Evolutionary conservation across 1,139 yeast species (phyloP), one percentile per base, ranked within the genome.

Genomic region (Kodamaea alishanica): DNA sequence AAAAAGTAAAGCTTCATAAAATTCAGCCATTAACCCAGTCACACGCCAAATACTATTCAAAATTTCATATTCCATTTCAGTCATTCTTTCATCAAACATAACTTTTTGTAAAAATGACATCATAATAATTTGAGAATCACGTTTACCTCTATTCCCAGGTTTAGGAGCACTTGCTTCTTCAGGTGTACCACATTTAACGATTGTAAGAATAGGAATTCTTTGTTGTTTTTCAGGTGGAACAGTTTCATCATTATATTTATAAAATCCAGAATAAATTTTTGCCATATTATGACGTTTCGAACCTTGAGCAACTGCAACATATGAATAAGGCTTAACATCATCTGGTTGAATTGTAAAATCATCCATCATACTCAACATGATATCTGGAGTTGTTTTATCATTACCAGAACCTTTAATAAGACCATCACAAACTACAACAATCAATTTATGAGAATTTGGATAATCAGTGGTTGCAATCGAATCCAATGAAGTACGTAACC

Each of bases 61-160:
- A 53, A 92, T 71, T 57, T 86, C 95, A 55, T 78, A 89, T 52
- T 92, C 97, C 44, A 92, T 77, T 52, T 85, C 88, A 2, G 97
- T 86, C 97, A 92, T 92, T 68, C 97, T 83, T 63, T 92, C 97
- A 60, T 92, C 95, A 62, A 90, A 92, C 62, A 92, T 87, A 22
- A 90, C 80, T 52, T 82, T 84, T 65, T 90, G 97, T 54, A 92
- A 72, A 63, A 90, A 90, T 1, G 92, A 80, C 98, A 92, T 92
- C 54, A 92, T 70, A 46, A 92, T 84, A 46, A 92, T 83, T 63
- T 92, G 98, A 22, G 97, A 88, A 63, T 92, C 98, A 66, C 98
- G 86, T 62, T 92, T 92, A 65, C 98, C 98, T 70, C 98, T 81
- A 62, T 92, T 92, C 54, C 98, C 98, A 8, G 97, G 97, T 56